phyloP scores from a whole-genome alignment of 768 basidiomycete genomes.

The Galerina marginata region DNA sequence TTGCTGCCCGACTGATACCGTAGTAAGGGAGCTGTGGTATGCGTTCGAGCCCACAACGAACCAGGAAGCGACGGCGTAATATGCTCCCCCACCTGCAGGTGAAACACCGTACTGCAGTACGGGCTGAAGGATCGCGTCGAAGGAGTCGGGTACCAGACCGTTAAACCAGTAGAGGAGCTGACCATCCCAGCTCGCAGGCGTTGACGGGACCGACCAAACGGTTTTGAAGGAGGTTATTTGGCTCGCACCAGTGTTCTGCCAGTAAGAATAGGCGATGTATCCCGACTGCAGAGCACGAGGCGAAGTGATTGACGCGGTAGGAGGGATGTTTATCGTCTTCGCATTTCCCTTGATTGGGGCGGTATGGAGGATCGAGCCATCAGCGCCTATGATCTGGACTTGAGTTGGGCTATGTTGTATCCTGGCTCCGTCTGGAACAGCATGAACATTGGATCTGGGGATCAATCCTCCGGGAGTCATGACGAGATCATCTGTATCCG shows the following conservation, averaged over 20 bases:
- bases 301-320: not conserved
- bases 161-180: slow-evolving; percentile 4
- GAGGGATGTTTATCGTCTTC: no score
- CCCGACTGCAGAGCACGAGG: not conserved
- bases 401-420: no score
- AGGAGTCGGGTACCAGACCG: not conserved
- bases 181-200: not conserved
- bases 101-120: not conserved
- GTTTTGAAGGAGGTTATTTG: not conserved
- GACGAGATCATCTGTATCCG: no score
- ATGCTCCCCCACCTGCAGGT: not conserved
- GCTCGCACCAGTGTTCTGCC: not conserved
- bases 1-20: not conserved
- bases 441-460: no score
- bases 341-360: no score
- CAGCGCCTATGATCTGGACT: no score
- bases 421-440: no score
- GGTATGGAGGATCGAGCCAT: no score
- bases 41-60: not conserved
- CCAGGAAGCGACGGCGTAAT: not conserved
- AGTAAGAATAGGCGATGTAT: not conserved
- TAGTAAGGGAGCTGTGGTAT: not conserved
- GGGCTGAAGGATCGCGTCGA: not conserved
- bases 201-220: not conserved
- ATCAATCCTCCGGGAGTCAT: no score